Evolutionary conservation across 2,329 filamentous ascomycete species (phyloP).

Genomic region (Calonectria pteridis): DNA sequence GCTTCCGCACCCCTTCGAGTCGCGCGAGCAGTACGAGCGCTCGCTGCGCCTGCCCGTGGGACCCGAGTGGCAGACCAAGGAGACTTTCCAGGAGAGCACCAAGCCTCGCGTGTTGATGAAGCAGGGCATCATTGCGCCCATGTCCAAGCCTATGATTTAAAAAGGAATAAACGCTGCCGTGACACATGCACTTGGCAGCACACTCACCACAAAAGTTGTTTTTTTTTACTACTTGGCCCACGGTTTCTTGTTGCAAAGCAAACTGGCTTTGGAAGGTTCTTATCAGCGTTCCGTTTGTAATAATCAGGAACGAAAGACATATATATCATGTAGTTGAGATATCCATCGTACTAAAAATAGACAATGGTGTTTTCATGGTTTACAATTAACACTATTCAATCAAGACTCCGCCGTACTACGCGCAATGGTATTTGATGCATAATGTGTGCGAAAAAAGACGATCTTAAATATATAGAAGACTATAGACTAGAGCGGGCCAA

Average conservation of each 20-base stretch:
- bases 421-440: neutral
- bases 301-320: neutral
- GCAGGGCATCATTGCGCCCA: constrained; percentile 88
- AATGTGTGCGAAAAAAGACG: neutral
- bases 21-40: constrained; percentile 88
- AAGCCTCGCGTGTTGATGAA: constrained; percentile 93
- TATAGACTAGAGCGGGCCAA: constrained; percentile 1
- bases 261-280: neutral
- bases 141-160: constrained; percentile 77
- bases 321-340: neutral
- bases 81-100: constrained; percentile 88
- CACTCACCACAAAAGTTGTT: constrained; percentile 20
- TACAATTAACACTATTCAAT: neutral
- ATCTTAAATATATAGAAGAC: neutral
- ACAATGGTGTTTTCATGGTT: neutral
- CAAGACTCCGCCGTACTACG: neutral
- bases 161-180: constrained; percentile 15
- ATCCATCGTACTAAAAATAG: neutral
- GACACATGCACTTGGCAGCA: neutral
- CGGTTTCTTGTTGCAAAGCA: neutral
- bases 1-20: constrained; percentile 92
- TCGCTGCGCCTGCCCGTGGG: constrained; percentile 88
- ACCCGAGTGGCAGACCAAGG: constrained; percentile 96
- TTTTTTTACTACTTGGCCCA: neutral
- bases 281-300: neutral